Percentiles rank a stretch among this genome's conserved stretches.
phyloP scores from a whole-genome alignment of 768 basidiomycete genomes.

The Pseudohyphozyma bogoriensis region DNA sequence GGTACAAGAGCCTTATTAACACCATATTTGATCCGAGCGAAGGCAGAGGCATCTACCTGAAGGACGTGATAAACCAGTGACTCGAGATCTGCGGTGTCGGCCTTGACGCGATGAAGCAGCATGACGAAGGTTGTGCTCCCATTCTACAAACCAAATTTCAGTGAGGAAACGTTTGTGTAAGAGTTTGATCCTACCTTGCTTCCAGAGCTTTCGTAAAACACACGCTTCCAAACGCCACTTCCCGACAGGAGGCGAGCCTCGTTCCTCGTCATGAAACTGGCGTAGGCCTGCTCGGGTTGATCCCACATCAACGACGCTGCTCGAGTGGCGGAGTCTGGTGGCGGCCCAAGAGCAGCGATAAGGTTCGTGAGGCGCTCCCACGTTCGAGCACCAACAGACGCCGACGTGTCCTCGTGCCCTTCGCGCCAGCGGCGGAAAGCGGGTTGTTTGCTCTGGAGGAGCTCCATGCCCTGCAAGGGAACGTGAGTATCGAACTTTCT shows the following conservation, averaged over 20 bases:
- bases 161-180: no score
- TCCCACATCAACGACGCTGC: background rate
- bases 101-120: slow-evolving; percentile 59
- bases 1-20: background rate
- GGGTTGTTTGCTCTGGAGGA: background rate
- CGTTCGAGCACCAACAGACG: background rate
- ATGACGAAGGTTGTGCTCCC: slow-evolving; percentile 46
- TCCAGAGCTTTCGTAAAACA: slow-evolving; percentile 38
- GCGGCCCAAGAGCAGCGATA: background rate
- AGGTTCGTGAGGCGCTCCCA: slow-evolving; percentile 2
- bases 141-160: no score
- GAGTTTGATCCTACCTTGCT: slow-evolving; percentile 71
- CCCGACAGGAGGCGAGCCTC: background rate
- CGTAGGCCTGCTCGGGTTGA: background rate
- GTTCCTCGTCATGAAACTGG: background rate
- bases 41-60: slow-evolving; percentile 44
- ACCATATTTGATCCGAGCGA: background rate
- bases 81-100: slow-evolving; percentile 69
- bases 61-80: slow-evolving; percentile 66
- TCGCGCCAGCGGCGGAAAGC: background rate
- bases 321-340: background rate
- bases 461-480: background rate
- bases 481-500: no score
- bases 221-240: background rate
- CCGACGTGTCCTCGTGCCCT: background rate